Conservation (phyloP, 306 rosid genomes). For the Herpetospermum pedunculosum region DNA sequence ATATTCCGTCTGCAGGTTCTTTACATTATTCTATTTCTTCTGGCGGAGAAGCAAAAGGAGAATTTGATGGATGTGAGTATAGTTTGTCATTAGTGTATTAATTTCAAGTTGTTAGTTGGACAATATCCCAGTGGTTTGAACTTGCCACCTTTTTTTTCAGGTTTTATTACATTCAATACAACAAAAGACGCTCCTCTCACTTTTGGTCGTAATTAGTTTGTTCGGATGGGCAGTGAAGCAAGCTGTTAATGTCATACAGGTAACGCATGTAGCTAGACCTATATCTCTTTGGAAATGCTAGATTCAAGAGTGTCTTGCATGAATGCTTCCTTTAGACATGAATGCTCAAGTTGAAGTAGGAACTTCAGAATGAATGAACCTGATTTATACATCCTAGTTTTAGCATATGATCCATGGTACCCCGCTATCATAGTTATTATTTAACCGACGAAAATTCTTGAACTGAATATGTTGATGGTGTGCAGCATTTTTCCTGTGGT, state of each 20-base stretch:
- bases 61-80: constrained; percentile 58
- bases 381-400: neutral
- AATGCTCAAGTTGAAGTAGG: neutral
- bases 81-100: neutral
- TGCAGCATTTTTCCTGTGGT: neutral
- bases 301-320: neutral
- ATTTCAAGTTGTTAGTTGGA: constrained; percentile 1
- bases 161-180: constrained; percentile 41
- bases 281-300: neutral
- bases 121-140: constrained; percentile 5
- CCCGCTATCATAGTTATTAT: neutral
- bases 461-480: neutral
- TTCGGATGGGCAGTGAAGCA: constrained; percentile 97
- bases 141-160: constrained; percentile 40
- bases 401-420: neutral
- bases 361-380: neutral
- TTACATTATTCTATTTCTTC: constrained; percentile 63
- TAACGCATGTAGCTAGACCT: constrained; percentile 4
- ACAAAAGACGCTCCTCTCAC: constrained; percentile 35
- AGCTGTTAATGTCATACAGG: constrained; percentile 79
- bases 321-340: neutral
- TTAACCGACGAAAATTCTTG: neutral
- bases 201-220: constrained; percentile 41
- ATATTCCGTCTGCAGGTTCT: constrained; percentile 54
- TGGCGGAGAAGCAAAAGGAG: constrained; percentile 52